Evolutionary conservation across 257 asterid genomes (phyloP), one percentile per base, ranked within the genome.

Genomic region (Solanum rostratum): DNA sequence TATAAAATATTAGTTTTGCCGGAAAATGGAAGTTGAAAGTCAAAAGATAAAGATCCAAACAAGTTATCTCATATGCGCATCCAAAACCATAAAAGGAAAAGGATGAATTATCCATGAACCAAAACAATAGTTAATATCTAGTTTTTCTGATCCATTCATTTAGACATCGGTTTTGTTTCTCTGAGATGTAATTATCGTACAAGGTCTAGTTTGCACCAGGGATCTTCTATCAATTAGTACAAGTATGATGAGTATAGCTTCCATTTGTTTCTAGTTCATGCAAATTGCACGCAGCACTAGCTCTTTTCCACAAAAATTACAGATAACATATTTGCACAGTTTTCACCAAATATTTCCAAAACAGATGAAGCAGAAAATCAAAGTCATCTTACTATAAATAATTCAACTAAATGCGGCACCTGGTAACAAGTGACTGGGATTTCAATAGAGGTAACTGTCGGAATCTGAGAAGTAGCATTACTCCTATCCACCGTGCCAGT

Each of bases 391-490:
- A 65, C 81, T 39, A 70, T 12, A 80, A 59, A 29, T 46, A 20
- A 83, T 43, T 55, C 82, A 18, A 50, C 82, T 76, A 78, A 29
- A 27, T 68, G 68, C 55, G 59, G 29, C 33, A 93, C 98, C 98
- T 95, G 97, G 87, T 93, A 96, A 92, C 99, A 95, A 65, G 98
- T 92, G 92, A 93, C 96, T 27, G 97, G 99, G 87, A 96, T 92
- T 89, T 96, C 97, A 16, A 93, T 87, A 22, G 85, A 84, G 14
- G 93, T 89, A 50, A 78, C 80, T 41, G 83, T 39, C 43, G 89
- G 27, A 66, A 49, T 83, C 19, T 86, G 82, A 50, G 84, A 83
- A 83, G 46, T 85, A 55, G 24, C 78, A 19, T 11, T 85, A 49
- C 52, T 45, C 70, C 81, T 53, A n/a, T 45, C 84, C 10, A 33